These are phyloP conservation scores for Penicillium fuscoglaucum DNA, from an alignment of 2,329 filamentous ascomycete genomes.

Conservation along the genomic window DNA sequence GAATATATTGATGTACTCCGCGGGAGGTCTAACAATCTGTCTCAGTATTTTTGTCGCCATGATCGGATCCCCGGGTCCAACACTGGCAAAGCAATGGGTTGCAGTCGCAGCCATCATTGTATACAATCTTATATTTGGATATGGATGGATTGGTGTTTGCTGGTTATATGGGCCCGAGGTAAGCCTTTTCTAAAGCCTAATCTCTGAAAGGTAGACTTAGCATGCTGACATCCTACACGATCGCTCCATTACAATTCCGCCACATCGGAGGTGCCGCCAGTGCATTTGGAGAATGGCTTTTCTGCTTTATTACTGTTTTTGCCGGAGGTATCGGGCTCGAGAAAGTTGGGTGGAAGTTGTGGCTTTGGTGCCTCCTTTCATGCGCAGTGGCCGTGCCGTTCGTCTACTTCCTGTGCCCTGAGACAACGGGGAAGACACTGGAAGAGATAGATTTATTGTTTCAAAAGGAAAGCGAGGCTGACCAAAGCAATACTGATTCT, in stretches of 20 bases:
- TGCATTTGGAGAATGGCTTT: conserved; percentile 42
- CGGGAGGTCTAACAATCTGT: neutral
- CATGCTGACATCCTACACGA: conserved; percentile 17
- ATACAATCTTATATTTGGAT: neutral
- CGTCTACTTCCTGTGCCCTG: conserved; percentile 1
- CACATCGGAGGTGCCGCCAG: conserved; percentile 38
- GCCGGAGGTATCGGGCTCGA: conserved; percentile 37
- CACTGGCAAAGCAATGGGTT: neutral
- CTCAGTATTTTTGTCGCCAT: neutral
- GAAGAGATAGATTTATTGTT: conserved; percentile 1
- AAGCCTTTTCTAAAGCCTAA: neutral
- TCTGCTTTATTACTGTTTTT: conserved; percentile 40
- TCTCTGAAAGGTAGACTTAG: neutral
- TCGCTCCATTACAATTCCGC: conserved; percentile 39
- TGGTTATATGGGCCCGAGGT: conserved; percentile 36
- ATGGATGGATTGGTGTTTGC: neutral
- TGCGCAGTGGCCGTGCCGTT: neutral
- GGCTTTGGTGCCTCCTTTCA: conserved; percentile 36
- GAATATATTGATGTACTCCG: neutral
- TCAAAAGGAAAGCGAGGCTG: neutral
- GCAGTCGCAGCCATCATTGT: neutral
- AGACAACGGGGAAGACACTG: conserved; percentile 1
- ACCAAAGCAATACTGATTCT: neutral
- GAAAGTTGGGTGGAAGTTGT: conserved; percentile 40
- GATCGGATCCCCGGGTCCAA: neutral